phyloP scores from a whole-genome alignment of 2,329 filamentous ascomycete genomes.

The Colletotrichum acutatum region DNA sequence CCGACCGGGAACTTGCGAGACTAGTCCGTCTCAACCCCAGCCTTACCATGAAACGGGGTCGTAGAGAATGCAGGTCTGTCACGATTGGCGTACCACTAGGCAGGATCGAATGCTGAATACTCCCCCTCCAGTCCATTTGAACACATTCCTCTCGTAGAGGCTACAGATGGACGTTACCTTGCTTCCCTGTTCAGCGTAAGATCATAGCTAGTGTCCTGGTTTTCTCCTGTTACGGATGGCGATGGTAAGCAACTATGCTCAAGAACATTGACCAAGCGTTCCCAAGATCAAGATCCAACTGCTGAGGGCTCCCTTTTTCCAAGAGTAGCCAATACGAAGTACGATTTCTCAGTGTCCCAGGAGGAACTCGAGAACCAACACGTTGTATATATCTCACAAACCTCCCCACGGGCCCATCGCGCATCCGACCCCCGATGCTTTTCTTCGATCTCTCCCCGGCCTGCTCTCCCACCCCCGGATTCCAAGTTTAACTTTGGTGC shows the following conservation, averaged over 20 bases:
- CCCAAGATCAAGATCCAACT: background rate
- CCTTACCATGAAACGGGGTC: constrained; percentile 7
- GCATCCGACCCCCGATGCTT: background rate
- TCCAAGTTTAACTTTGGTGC: background rate
- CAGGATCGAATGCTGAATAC: constrained; percentile 5
- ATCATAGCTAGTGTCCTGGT: background rate
- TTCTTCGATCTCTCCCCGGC: background rate
- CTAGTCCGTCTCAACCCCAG: background rate
- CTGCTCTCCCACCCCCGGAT: background rate
- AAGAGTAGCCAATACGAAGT: background rate
- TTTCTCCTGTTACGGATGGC: background rate
- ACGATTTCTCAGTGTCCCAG: background rate
- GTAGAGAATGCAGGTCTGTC: background rate
- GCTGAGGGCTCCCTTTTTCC: background rate
- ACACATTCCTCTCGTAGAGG: background rate
- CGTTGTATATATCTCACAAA: constrained; percentile 18
- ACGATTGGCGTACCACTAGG: constrained; percentile 18
- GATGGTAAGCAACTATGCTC: background rate
- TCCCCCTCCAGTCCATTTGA: background rate
- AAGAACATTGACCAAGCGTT: background rate
- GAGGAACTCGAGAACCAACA: background rate
- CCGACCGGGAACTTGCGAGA: constrained; percentile 10
- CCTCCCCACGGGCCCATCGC: constrained; percentile 1
- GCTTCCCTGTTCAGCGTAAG: background rate
- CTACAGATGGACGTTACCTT: background rate